Percentiles rank a stretch among this genome's conserved stretches.
Conservation (phyloP, 768 basidiomycete genomes). For the Boletus reticulatus region DNA sequence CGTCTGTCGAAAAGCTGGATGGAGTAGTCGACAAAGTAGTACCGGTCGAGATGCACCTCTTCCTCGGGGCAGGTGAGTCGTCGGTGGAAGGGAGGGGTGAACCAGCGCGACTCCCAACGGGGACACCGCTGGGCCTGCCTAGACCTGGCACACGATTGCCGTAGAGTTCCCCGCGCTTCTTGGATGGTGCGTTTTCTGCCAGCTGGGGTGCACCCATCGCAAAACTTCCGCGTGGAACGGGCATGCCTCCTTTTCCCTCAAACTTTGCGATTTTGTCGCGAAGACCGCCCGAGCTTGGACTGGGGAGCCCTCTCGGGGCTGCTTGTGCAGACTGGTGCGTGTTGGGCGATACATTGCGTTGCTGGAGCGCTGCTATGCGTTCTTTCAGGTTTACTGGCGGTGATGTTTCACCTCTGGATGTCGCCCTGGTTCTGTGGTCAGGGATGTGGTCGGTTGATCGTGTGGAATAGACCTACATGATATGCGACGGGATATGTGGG, state of each 20-base stretch:
- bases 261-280: constrained; percentile 79
- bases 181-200: constrained; percentile 43
- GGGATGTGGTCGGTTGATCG: neutral
- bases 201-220: constrained; percentile 63
- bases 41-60: constrained; percentile 31
- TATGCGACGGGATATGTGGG: neutral
- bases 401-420: constrained; percentile 25
- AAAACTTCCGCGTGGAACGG: constrained; percentile 74
- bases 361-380: constrained; percentile 79
- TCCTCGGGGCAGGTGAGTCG: constrained; percentile 23
- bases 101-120: constrained; percentile 13
- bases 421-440: constrained; percentile 26
- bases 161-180: constrained; percentile 65
- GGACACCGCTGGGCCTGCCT: constrained; percentile 21
- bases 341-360: constrained; percentile 37
- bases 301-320: constrained; percentile 28
- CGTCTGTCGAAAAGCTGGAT: constrained; percentile 12
- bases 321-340: constrained; percentile 35
- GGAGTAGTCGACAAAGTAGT: constrained; percentile 14
- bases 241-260: constrained; percentile 73
- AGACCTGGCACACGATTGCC: constrained; percentile 61
- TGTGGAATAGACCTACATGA: constrained; percentile 22
- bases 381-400: constrained; percentile 64
- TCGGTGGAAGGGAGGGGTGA: constrained; percentile 16
- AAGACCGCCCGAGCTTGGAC: constrained; percentile 32